Percentiles rank a stretch among this genome's conserved stretches.
These are phyloP conservation scores for Colletotrichum sp. DNA, from an alignment of 2,329 filamentous ascomycete species.

Conservation along the genomic window DNA sequence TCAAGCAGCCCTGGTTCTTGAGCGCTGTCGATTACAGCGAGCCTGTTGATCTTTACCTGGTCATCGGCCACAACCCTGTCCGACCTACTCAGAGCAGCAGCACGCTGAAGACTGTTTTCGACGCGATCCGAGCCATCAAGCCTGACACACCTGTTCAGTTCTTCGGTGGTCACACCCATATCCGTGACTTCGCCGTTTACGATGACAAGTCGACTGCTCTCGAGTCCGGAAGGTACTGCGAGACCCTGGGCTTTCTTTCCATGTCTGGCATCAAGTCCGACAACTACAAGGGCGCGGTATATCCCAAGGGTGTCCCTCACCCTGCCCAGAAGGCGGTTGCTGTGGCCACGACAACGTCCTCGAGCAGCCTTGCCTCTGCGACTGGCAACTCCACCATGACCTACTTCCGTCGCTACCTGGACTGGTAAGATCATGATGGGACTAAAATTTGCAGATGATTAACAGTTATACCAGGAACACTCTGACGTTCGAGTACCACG, in stretches of 20 bases:
- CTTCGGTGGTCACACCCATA: constrained; percentile 69
- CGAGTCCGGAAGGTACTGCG: constrained; percentile 70
- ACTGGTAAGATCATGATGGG: constrained; percentile 66
- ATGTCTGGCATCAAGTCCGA: constrained; percentile 61
- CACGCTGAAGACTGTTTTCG: constrained; percentile 51
- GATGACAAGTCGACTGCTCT: constrained; percentile 66
- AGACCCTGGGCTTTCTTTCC: constrained; percentile 71
- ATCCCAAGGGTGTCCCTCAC: constrained; percentile 41
- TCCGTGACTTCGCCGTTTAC: constrained; percentile 68
- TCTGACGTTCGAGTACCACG: constrained; percentile 63
- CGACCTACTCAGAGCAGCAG: constrained; percentile 46
- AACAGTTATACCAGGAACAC: not conserved
- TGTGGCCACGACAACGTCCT: not conserved
- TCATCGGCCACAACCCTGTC: constrained; percentile 69
- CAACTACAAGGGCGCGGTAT: constrained; percentile 39
- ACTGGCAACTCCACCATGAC: constrained; percentile 37
- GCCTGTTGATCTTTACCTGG: constrained; percentile 66
- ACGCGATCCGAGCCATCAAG: constrained; percentile 61
- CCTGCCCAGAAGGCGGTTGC: constrained; percentile 41
- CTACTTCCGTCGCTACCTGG: constrained; percentile 67
- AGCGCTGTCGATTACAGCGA: constrained; percentile 57
- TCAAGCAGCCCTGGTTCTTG: constrained; percentile 64
- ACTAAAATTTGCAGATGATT: rapidly evolving
- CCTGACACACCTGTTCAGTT: constrained; percentile 66
- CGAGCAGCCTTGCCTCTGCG: not conserved